Base-by-base conservation (phyloP, 257 asterid genomes). In the Vinca minor region DNA sequence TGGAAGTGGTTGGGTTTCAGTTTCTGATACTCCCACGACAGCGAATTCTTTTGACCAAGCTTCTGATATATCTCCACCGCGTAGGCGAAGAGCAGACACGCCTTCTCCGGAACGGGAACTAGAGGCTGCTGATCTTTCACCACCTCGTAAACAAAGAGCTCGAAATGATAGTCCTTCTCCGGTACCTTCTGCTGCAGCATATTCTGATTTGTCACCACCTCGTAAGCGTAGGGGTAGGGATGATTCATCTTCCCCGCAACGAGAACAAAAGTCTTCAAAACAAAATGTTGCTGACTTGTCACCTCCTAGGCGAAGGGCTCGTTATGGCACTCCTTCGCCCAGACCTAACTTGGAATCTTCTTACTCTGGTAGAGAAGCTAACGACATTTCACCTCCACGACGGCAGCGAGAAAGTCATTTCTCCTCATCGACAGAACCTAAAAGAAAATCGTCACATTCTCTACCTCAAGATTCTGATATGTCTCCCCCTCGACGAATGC, bases 1-100 rank as follows among this genome's bases (percentile, higher is more conserved):
- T 79, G 98, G 96, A 73, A 89, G 96, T 81, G 98, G 98, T 60
- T 92, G 96, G 98, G 72, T 88, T 39, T 68, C 95, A 23, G 69
- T 89, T 6, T 73, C 90, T 36, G 72, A 65, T 38, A 45, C 48
- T 46, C 63, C 83, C 23, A 71, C 64, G 48, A 38, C 17, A 3
- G 13, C 48, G 36, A 66, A 54, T 49, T 54, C 78, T 9, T 75
- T 67, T 62, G 69, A 64, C 45, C 73, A 26, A 39, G 41, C 26
- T 42, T 63, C 68, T 36, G 73, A 76, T 64, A 62, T 69, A 20
- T 73, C 74, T 35, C 83, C 78, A 13, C 64, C 72, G 21, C 72
- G 21, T 26, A 61, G 63, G 49, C 66, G 60, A 26, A 47, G 70
- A 44, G 60, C 42, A 6, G 81, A 70, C 31, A 71, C 71, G 11